phyloP scores from a whole-genome alignment of 306 rosid genomes.

The Cicer yamashitae region DNA sequence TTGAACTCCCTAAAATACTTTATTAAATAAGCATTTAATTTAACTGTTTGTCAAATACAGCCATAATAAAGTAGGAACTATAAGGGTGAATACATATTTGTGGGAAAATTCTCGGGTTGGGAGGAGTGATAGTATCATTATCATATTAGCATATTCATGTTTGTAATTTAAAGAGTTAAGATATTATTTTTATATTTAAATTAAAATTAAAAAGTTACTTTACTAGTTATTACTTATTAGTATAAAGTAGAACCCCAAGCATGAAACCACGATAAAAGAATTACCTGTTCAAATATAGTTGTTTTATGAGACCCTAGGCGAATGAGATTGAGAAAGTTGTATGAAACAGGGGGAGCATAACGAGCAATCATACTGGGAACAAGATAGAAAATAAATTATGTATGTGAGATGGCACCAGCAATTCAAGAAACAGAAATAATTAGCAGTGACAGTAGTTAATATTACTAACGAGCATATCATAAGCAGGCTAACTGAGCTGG shows the following conservation, averaged over 20 bases:
- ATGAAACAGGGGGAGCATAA: conserved; percentile 97
- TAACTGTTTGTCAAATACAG: too few relatives aligned
- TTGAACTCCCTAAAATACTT: too few relatives aligned
- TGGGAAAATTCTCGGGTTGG: too few relatives aligned
- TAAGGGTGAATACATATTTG: too few relatives aligned
- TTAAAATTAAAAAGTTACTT: too few relatives aligned
- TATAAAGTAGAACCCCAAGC: conserved; percentile 18
- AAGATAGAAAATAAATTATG: conserved; percentile 40
- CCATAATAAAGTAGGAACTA: too few relatives aligned
- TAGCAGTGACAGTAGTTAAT: conserved; percentile 1
- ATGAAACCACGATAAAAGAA: conserved; percentile 24
- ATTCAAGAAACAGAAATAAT: conserved; percentile 34
- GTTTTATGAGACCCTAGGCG: conserved; percentile 57
- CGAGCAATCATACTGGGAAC: conserved; percentile 90
- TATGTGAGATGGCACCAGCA: conserved; percentile 26
- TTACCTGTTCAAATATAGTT: conserved; percentile 90
- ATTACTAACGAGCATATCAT: conserved; percentile 98
- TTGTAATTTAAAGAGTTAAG: background rate
- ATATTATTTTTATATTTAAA: too few relatives aligned
- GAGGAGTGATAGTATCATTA: too few relatives aligned
- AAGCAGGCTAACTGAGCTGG: conserved; percentile 94
- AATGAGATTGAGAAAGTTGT: conserved; percentile 94
- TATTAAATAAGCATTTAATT: too few relatives aligned
- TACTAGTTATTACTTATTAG: too few relatives aligned
- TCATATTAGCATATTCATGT: too few relatives aligned